Base-by-base conservation (phyloP, 148 eudicot species). In the Chenopodium berlandieri region DNA sequence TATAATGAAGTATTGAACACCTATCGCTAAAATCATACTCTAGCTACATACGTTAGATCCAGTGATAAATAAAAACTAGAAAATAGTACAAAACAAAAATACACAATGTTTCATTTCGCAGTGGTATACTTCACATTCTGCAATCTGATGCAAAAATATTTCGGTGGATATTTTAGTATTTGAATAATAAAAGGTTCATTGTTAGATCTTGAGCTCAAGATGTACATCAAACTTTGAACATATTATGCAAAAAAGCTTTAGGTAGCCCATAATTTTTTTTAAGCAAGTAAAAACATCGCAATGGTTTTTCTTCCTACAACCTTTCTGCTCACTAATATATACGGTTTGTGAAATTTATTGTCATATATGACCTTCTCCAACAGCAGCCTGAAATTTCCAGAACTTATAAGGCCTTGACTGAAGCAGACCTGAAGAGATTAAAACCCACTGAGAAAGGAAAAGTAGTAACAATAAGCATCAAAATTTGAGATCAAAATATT, bases 341-440 rank as follows among this genome's bases (percentile, higher is more conserved):
- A 76, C 56, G 62, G 40, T 71, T 32, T 69, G 72, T 31, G 7
- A 84, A 77, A 46, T 14, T 84, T 85, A 85, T 85, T 85, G 31
- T 50, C 47, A 72, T 19, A 27, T 40, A 46, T 22, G 76, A 50
- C 66, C 66, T 69, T 69, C 23, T 46, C 69, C 16, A 62, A 65
- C 52, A 56, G 31, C 74, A 22, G 52, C 75, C 68, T 52, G 16
- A 14, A 31, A 34, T 37, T 17, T 72, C 77, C 72, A 84, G 70
- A 71, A 9, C 65, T 34, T 52, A 37, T 19, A 60, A 40, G 27
- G 44, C 31, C 76, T 85, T 83, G 75, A 54, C 73, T 48, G 87
- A 86, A 56, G 79, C 50, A 47, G 87, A 72, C 88, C 91, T 89
- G 89, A 27, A 86, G 30, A 25, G 4, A 69, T 78, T 2, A 1